Base-by-base conservation (phyloP, 495 filamentous ascomycete genomes). In the Acidomyces sp. region DNA sequence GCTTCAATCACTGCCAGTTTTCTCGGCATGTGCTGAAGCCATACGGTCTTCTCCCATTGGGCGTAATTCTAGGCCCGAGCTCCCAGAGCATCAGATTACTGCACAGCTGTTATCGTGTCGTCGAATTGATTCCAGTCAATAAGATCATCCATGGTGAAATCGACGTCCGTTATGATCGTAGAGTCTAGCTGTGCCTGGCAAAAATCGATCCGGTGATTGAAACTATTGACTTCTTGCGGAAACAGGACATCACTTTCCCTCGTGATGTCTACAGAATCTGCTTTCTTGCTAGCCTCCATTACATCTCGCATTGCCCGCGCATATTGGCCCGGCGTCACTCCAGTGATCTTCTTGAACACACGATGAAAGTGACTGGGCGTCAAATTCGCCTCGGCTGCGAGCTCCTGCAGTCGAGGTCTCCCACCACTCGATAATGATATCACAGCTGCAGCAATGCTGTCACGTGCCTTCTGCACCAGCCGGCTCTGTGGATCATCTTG, bases 121-220 rank as follows among this genome's bases (percentile, higher is more conserved):
- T 32, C 29, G 29, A 32, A 32, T n/a, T 32, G 29, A 32, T 32
- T 32, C 29, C 29, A 32, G 29, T 32, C 29, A 32, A 32, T 11
- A 10, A 32, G 29, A 32, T 32, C 29, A 32, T 32, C 29, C 29
- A 32, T 32, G 29, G 29, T 32, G 10, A 32, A 32, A 32, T 32
- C 29, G 18, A 32, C 3, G 29, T 32, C 29, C 10, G 29, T n/a
- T 32, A 32, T 32, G 29, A 32, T 32, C 3, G 29, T 17, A 10
- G 29, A n/a, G 29, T 32, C 29, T 32, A 32, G 3, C 18, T 32
- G 29, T 32, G 29, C 29, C 29, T 32, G 29, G 29, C 29, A 32
- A 15, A 10, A 17, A 32, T 32, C 29, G 29, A 32, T 17, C 29
- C 3, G 18, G 29, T 32, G 29, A 11, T 32, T 11, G 29, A 32